Base-by-base conservation (phyloP, 371 early-diverging fungal species). In the Circinella minor region DNA sequence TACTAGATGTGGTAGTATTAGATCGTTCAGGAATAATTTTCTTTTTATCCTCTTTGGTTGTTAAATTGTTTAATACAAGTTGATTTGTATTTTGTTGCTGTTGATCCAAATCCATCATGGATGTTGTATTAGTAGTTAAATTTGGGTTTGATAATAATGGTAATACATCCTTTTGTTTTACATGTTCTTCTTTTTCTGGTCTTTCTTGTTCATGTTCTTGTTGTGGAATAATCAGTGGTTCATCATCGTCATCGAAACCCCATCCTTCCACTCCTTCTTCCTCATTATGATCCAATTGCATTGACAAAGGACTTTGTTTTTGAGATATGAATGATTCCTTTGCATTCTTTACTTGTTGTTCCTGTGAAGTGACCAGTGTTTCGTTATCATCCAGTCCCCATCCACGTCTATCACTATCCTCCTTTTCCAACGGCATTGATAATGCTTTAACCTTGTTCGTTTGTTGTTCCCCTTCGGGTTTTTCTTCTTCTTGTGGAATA, bases 171-270 rank as follows among this genome's bases (percentile, higher is more conserved):
- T 27, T 59, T 37, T n/a, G 6, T 18, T 34, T 59, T 11, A 1
- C 27, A 11, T n/a, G 60, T 17, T 27, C 27, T 17, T 59, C 60
- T 37, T 14, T 37, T 34, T 59, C 27, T 59, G 27, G 3, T 36
- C 27, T 59, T 34, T 34, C 15, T 59, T 9, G 34, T 59, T 59
- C 13, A 11, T 47, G 14, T 43, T 37, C 27, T 27, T 27, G 27
- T 27, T 27, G 48, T 3, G 18, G 11, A 18, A 63, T 63, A 0
- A 43, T 20, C 4, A 48, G 20, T 17, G 43, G 39, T 15, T 63
- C 43, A 6, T 63, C 63, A 15, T 63, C 63, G 7, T 63, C 63
- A 63, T 63, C 63, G 20, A 43, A 11, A 1, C 43, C 63, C 63
- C 63, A 63, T 47, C 63, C 63, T 43, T n/a, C 43, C 48, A 7